Base-by-base conservation (phyloP, 345 rosid genomes). In the Citrus medica region DNA sequence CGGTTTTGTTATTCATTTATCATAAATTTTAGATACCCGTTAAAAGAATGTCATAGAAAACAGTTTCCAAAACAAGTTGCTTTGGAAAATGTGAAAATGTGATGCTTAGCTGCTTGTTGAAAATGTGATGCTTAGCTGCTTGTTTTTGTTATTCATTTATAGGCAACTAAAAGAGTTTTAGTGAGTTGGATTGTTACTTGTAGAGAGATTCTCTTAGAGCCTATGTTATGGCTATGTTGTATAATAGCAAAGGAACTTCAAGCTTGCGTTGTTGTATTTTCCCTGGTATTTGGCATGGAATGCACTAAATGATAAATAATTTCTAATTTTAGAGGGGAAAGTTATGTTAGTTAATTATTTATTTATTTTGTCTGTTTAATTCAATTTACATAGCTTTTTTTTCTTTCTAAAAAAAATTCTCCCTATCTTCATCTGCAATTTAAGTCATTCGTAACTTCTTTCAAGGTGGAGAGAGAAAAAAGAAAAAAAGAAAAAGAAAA, bases 41-140 rank as follows among this genome's bases (percentile, higher is more conserved):
- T n/a, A 28, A 28, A 28, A 28, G 30, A 28, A 28, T 28, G 30
- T 28, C 30, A 28, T 28, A 28, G 30, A 28, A 28, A 28, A 28
- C 30, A 28, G 30, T 28, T 28, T 28, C 30, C 30, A 28, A 28
- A 28, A 3, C 30, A 28, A 28, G 30, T 83, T 67, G 89, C 91
- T n/a, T n/a, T n/a, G n/a, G n/a, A n/a, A n/a, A n/a, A n/a, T n/a
- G n/a, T n/a, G 27, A 25, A 25, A 25, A 25, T 0, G 27, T 74
- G 58, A 74, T 40, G 48, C 16, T 51, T 46, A 4, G 40, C 6
- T n/a, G 2, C 22, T 33, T 58, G 17, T n/a, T 6, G 27, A 25
- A 25, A 25, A 25, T 0, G 27, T 74, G 58, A 74, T 40, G 48
- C 16, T 51, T 46, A 4, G 40, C 6, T n/a, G 2, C 22, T 33